Evolutionary conservation across 768 basidiomycete genomes (phyloP).

Genomic region (Amanita pseudoporphyria): DNA sequence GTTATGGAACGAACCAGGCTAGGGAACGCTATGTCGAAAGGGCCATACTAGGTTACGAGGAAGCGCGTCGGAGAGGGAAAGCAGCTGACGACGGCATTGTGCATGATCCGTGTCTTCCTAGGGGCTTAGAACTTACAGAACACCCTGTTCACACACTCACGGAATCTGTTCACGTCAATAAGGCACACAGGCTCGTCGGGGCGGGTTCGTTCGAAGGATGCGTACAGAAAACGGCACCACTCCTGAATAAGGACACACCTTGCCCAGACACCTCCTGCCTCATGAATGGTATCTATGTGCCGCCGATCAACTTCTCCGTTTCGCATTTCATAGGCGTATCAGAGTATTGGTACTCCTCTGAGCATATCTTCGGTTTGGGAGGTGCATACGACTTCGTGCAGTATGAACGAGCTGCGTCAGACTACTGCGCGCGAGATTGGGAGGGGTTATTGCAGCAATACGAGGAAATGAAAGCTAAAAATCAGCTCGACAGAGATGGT

Average conservation of each 20-base stretch:
- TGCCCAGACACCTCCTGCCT: conserved; percentile 83
- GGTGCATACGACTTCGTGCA: conserved; percentile 95
- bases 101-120: conserved; percentile 87
- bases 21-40: conserved; percentile 82
- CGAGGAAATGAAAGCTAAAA: conserved; percentile 36
- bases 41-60: conserved; percentile 49
- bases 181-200: conserved; percentile 60
- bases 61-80: conserved; percentile 19
- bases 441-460: conserved; percentile 61
- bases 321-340: conserved; percentile 95
- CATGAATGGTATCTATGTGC: conserved; percentile 92
- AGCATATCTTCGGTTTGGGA: conserved; percentile 91
- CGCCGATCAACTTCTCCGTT: conserved; percentile 87
- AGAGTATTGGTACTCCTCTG: conserved; percentile 99
- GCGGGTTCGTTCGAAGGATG: conserved; percentile 90
- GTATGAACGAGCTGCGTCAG: conserved; percentile 86
- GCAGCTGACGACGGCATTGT: conserved; percentile 31
- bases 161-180: conserved; percentile 32
- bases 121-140: conserved; percentile 55
- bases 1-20: conserved; percentile 97
- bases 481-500: conserved; percentile 51
- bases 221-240: conserved; percentile 54
- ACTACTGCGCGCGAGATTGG: conserved; percentile 83
- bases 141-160: conserved; percentile 33
- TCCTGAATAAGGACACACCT: conserved; percentile 78